Conservation (phyloP, 768 basidiomycete genomes). For the Leccinum obscurum region DNA sequence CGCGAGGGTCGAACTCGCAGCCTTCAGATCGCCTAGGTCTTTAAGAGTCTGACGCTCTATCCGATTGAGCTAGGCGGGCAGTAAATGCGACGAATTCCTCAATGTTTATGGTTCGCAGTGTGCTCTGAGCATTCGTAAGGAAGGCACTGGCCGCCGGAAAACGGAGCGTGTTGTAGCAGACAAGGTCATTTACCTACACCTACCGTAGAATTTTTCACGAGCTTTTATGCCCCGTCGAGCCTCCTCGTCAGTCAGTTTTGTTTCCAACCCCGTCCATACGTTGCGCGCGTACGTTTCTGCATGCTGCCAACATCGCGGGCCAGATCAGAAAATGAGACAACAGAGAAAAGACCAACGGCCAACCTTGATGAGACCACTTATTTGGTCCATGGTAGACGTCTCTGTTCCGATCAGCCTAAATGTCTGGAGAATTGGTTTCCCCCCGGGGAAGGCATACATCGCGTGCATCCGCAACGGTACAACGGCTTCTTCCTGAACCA, state of each 20-base stretch:
- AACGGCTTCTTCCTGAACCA: conserved; percentile 67
- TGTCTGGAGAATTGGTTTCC: conserved; percentile 51
- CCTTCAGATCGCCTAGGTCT: conserved; percentile 55
- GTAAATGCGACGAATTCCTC: neutral
- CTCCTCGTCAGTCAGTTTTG: conserved; percentile 67
- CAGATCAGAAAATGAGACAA: conserved; percentile 35
- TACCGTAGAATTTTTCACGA: conserved; percentile 47
- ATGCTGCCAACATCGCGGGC: conserved; percentile 50
- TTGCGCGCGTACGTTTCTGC: conserved; percentile 66
- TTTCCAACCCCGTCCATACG: conserved; percentile 55
- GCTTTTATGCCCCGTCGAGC: conserved; percentile 58
- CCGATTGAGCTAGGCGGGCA: conserved; percentile 70
- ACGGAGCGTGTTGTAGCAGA: neutral
- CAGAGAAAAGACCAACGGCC: conserved; percentile 7
- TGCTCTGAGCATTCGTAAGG: too few relatives aligned
- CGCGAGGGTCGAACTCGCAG: conserved; percentile 67
- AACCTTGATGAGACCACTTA: conserved; percentile 60
- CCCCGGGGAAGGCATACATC: conserved; percentile 58
- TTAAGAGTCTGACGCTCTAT: conserved; percentile 71
- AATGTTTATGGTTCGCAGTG: neutral
- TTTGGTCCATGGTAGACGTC: conserved; percentile 48
- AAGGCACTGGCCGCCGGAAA: neutral
- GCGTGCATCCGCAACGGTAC: conserved; percentile 60
- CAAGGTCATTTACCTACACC: conserved; percentile 3
- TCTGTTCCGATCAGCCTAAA: conserved; percentile 66